Evolutionary conservation across 352 stramenopile genomes (phyloP).

Genomic region (Globisporangium spinosum): DNA sequence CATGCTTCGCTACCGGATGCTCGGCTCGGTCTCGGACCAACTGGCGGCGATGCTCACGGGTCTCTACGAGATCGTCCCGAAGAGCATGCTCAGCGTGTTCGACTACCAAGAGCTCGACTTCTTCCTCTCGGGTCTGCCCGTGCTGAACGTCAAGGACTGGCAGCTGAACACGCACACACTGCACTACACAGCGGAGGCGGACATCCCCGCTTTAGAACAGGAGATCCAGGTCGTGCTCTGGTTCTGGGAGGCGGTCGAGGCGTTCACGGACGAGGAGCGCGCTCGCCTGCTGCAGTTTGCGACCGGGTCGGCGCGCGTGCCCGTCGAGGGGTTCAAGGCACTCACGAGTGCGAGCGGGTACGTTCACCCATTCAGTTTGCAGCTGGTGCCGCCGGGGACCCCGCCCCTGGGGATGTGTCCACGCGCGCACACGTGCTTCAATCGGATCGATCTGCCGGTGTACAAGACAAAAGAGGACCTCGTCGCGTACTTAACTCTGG

Average conservation of each 20-base stretch:
- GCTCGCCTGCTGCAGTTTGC: slow-evolving; percentile 97
- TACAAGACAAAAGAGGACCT: slow-evolving; percentile 86
- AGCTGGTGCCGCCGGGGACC: slow-evolving; percentile 50
- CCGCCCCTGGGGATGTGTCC: slow-evolving; percentile 63
- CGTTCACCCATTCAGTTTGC: slow-evolving; percentile 76
- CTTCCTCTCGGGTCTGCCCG: slow-evolving; percentile 85
- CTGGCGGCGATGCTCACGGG: slow-evolving; percentile 90
- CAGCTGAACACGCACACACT: slow-evolving; percentile 64
- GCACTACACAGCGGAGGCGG: slow-evolving; percentile 41
- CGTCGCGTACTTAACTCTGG: slow-evolving; percentile 72
- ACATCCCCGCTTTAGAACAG: slow-evolving; percentile 40
- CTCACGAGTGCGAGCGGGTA: slow-evolving; percentile 80
- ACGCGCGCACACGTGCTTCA: slow-evolving; percentile 87
- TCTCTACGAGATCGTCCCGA: slow-evolving; percentile 91
- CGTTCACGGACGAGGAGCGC: slow-evolving; percentile 90
- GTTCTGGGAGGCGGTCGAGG: slow-evolving; percentile 89
- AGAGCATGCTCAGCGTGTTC: slow-evolving; percentile 87
- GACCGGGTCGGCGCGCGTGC: slow-evolving; percentile 95
- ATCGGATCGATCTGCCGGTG: slow-evolving; percentile 81
- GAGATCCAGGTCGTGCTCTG: slow-evolving; percentile 78
- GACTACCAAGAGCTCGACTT: slow-evolving; percentile 96
- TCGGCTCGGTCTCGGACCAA: slow-evolving; percentile 88
- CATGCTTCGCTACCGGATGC: slow-evolving; percentile 92
- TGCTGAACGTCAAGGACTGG: slow-evolving; percentile 88
- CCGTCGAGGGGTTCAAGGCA: slow-evolving; percentile 76